Evolutionary conservation across 352 stramenopile genomes (phyloP).

Genomic region (Globisporangium canariense): DNA sequence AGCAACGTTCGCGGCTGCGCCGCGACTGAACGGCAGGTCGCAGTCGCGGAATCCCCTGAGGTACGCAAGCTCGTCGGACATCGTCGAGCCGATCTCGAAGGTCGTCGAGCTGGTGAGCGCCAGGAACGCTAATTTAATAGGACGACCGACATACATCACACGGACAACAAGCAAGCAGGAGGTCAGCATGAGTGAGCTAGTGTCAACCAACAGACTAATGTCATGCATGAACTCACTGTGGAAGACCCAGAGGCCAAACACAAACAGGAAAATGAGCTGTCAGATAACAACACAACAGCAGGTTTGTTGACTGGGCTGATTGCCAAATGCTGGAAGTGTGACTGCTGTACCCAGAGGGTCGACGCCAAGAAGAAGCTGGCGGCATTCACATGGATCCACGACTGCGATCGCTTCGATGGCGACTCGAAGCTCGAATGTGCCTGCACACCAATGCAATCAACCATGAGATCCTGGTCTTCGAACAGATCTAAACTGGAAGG

Average conservation of each 20-base stretch:
- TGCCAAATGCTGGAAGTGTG: neutral
- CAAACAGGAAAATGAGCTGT: slow-evolving; percentile 17
- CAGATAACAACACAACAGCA: neutral
- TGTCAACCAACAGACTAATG: neutral
- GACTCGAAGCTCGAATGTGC: slow-evolving; percentile 14
- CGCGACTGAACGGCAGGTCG: slow-evolving; percentile 69
- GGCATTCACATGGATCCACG: slow-evolving; percentile 25
- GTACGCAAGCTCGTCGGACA: slow-evolving; percentile 55
- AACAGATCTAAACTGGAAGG: neutral
- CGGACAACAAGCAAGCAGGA: too few species aligned
- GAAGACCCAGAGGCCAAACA: slow-evolving; percentile 28
- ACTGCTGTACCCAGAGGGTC: slow-evolving; percentile 25
- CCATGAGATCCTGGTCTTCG: neutral
- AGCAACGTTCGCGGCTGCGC: slow-evolving; percentile 33
- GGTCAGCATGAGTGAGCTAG: neutral
- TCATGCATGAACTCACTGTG: slow-evolving; percentile 26
- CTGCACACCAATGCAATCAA: slow-evolving; percentile 8
- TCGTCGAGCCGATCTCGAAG: slow-evolving; percentile 63
- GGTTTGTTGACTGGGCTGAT: too few species aligned
- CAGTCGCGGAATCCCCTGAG: slow-evolving; percentile 53
- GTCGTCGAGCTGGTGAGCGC: slow-evolving; percentile 62
- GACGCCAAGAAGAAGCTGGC: slow-evolving; percentile 18
- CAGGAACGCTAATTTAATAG: slow-evolving; percentile 31
- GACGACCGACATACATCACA: too few species aligned
- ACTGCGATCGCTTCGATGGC: slow-evolving; percentile 4